Evolutionary conservation across 1,139 yeast species (phyloP).

Genomic region (Pichia sp.): DNA sequence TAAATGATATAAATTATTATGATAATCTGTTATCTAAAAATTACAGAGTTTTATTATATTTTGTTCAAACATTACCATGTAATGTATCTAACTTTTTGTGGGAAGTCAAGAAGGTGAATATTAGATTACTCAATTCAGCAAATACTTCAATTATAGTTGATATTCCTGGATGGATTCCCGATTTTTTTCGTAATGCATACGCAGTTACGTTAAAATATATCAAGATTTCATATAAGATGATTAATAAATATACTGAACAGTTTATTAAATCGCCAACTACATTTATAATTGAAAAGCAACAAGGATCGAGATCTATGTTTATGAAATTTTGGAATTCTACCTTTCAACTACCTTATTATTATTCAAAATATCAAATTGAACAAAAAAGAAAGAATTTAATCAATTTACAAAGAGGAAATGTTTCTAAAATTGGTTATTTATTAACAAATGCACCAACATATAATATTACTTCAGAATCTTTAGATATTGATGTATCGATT

Average conservation of each 20-base stretch:
- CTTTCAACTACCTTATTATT: slow-evolving; percentile 33
- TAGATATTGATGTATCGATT: slow-evolving; percentile 1
- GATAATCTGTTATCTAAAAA: slow-evolving; percentile 29
- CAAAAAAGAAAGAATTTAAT: slow-evolving; percentile 24
- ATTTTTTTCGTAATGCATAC: background rate
- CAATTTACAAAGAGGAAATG: slow-evolving; percentile 27
- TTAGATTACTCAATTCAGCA: background rate
- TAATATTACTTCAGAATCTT: slow-evolving; percentile 3
- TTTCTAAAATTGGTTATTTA: slow-evolving; percentile 33
- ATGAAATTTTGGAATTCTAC: slow-evolving; percentile 25
- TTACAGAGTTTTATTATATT: slow-evolving; percentile 27
- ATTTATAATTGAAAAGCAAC: slow-evolving; percentile 20
- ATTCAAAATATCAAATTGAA: slow-evolving; percentile 29
- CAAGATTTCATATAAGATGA: slow-evolving; percentile 5
- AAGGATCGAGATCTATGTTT: slow-evolving; percentile 15
- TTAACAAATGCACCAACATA: slow-evolving; percentile 30
- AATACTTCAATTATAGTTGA: slow-evolving; percentile 5
- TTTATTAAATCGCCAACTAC: slow-evolving; percentile 23
- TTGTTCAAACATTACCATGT: slow-evolving; percentile 33
- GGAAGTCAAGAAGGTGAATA: background rate
- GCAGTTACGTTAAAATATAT: background rate
- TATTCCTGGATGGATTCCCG: slow-evolving; percentile 26
- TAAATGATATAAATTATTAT: slow-evolving; percentile 32
- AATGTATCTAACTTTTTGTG: slow-evolving; percentile 17
- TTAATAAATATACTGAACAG: slow-evolving; percentile 11